Base-by-base conservation (phyloP, 352 stramenopile genomes). In the Globisporangium viniferum region DNA sequence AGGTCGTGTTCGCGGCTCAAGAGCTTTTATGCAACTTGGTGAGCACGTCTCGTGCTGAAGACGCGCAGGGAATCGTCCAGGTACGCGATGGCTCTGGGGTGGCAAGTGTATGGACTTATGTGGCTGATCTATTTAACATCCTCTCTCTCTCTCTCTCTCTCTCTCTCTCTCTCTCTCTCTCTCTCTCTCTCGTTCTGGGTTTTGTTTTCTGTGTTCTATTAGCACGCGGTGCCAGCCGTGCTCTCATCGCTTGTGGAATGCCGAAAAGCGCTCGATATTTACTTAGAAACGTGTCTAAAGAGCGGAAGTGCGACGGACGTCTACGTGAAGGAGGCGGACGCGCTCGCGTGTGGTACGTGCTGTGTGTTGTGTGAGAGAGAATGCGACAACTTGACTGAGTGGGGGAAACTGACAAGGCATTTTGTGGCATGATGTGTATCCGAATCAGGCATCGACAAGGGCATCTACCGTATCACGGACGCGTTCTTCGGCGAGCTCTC, bases 391-490 rank as follows among this genome's bases (percentile, higher is more conserved):
- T 33, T 33, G 31, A 33, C 24, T 35, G 18, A 10, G 41, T 49
- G 41, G 41, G 5, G 2, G 10, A 15, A 22, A 24, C 27, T 59
- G 18, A 59, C 27, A 59, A 15, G 20, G 14, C 15, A 27, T 24
- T 7, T 15, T 22, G 29, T 67, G 5, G 15, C 15, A 61, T 27
- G 4, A 27, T 69, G 27, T 70, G 24, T 53, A 39, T 59, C 1
- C 53, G 36, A 20, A 46, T 46, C 15, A 91, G 85, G 83, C 63
- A 79, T 93, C 53, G 85, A 93, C 68, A 90, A 85, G 64, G 83
- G 82, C 69, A 89, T 92, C 73, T 89, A 91, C 81, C 80, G 79
- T 72, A 89, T 93, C 72, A 88, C 81, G 5, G 70, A 85, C 46
- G 75, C 86, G 63, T 93, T 92, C 70, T 80, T 81, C 72, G 72